Evolutionary conservation across 2,329 filamentous ascomycete species (phyloP).

Genomic region (Peltaster fructicola): DNA sequence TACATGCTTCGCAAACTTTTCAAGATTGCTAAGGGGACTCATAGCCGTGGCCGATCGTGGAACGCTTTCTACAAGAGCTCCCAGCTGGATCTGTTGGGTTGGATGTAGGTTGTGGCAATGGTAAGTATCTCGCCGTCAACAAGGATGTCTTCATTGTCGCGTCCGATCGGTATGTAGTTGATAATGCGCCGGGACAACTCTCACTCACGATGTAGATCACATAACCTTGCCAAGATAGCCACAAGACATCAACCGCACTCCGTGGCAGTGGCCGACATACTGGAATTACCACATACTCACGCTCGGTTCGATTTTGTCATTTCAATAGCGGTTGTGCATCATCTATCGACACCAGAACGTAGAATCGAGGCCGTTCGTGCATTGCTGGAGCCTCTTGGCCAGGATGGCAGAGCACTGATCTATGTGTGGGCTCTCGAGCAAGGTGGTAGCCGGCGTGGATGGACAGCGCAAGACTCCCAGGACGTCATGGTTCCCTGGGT

Average conservation of each 20-base stretch:
- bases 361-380: slow-evolving; percentile 54
- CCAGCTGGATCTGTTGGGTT: slow-evolving; percentile 59
- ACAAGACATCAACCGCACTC: slow-evolving; percentile 42
- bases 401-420: slow-evolving; percentile 51
- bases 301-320: slow-evolving; percentile 68
- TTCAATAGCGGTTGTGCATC: slow-evolving; percentile 85
- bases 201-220: too few relatives aligned
- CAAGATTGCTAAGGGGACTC: neutral
- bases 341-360: slow-evolving; percentile 62
- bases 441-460: slow-evolving; percentile 66
- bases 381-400: slow-evolving; percentile 48
- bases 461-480: slow-evolving; percentile 68
- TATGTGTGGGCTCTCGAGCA: slow-evolving; percentile 97
- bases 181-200: too few relatives aligned
- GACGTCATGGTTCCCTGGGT: slow-evolving; percentile 97
- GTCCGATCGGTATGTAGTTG: slow-evolving; percentile 53
- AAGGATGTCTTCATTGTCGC: slow-evolving; percentile 60
- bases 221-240: slow-evolving; percentile 41
- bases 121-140: slow-evolving; percentile 81
- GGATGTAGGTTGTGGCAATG: slow-evolving; percentile 91
- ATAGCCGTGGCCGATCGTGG: slow-evolving; percentile 80
- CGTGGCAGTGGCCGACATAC: slow-evolving; percentile 61
- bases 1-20: slow-evolving; percentile 6
- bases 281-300: slow-evolving; percentile 61
- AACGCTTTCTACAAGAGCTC: slow-evolving; percentile 52